These are phyloP conservation scores for Tuber umbilicatum DNA, from an alignment of 495 filamentous ascomycete genomes.

Conservation along the genomic window DNA sequence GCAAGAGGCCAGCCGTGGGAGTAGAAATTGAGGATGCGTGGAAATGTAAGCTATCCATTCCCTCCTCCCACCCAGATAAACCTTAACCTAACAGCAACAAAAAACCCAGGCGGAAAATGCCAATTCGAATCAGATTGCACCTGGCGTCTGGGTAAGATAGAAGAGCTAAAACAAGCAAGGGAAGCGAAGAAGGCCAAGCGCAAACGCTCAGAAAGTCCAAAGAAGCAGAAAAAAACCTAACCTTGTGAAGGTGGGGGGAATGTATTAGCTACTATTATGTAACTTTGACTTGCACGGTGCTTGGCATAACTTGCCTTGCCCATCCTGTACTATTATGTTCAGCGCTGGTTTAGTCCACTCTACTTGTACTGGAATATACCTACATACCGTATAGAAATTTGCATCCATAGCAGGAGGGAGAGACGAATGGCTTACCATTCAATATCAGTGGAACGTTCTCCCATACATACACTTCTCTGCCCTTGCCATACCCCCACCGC, in stretches of 20 bases:
- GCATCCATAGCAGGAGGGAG: neutral
- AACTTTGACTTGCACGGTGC: neutral
- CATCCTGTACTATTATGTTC: neutral
- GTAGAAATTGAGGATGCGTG: slow-evolving; percentile 83
- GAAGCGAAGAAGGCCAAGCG: slow-evolving; percentile 66
- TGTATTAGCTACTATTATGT: neutral
- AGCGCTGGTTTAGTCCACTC: neutral
- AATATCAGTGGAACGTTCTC: neutral
- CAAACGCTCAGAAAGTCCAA: neutral
- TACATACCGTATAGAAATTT: neutral
- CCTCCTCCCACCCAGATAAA: slow-evolving; percentile 35
- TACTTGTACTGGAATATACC: neutral
- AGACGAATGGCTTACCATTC: neutral
- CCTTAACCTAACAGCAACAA: slow-evolving; percentile 16
- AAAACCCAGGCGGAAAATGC: slow-evolving; percentile 42
- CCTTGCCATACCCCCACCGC: neutral
- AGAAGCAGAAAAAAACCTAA: neutral
- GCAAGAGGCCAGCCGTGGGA: slow-evolving; percentile 66
- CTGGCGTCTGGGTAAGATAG: slow-evolving; percentile 51
- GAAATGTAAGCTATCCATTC: slow-evolving; percentile 59
- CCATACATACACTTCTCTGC: neutral
- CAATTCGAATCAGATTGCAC: slow-evolving; percentile 53
- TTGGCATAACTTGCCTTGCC: neutral
- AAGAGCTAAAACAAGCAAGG: slow-evolving; percentile 61
- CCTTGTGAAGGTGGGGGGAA: neutral